A percentile compares a stretch with the other conserved stretches of the same genome.
phyloP scores from a whole-genome alignment of 2,329 filamentous ascomycete genomes.

The Lithohypha guttulata region DNA sequence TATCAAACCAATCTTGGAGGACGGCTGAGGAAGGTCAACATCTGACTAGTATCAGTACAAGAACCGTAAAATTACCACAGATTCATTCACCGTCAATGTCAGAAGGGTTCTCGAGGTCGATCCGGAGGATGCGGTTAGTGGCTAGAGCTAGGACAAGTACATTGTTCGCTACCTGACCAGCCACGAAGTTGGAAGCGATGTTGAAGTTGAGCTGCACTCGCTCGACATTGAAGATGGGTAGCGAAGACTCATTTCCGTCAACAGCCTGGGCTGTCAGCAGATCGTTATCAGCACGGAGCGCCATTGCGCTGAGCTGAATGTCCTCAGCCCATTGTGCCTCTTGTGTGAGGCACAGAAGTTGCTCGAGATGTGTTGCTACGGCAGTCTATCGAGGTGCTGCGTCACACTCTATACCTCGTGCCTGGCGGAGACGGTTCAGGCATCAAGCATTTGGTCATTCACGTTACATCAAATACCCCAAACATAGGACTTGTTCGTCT shows the following conservation, averaged over 20 bases:
- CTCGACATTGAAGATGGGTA: constrained; percentile 92
- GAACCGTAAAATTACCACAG: not conserved
- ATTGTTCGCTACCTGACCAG: constrained; percentile 94
- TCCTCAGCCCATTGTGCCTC: constrained; percentile 10
- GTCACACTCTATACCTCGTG: not conserved
- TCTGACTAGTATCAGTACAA: constrained; percentile 44
- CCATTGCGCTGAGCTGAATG: constrained; percentile 44
- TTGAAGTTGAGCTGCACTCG: constrained; percentile 88
- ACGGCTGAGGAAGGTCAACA: constrained; percentile 91
- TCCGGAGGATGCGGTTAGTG: constrained; percentile 82
- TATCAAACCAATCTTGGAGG: constrained; percentile 83
- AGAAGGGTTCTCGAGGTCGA: constrained; percentile 84
- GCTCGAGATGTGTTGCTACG: not conserved
- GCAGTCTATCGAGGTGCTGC: not conserved
- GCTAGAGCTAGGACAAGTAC: constrained; percentile 85
- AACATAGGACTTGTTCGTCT: too few relatives aligned
- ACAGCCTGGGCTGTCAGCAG: constrained; percentile 58
- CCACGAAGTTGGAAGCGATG: constrained; percentile 89
- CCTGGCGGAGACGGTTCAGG: too few relatives aligned
- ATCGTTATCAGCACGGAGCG: constrained; percentile 59
- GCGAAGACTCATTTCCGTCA: constrained; percentile 49
- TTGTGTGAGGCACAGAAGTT: constrained; percentile 2
- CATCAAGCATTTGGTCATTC: too few relatives aligned
- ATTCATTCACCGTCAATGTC: constrained; percentile 75
- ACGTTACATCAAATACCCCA: too few relatives aligned